These are phyloP conservation scores for Globomyces pollinis-pini DNA, from an alignment of 192 early-diverging fungal genomes.

Conservation along the genomic window DNA sequence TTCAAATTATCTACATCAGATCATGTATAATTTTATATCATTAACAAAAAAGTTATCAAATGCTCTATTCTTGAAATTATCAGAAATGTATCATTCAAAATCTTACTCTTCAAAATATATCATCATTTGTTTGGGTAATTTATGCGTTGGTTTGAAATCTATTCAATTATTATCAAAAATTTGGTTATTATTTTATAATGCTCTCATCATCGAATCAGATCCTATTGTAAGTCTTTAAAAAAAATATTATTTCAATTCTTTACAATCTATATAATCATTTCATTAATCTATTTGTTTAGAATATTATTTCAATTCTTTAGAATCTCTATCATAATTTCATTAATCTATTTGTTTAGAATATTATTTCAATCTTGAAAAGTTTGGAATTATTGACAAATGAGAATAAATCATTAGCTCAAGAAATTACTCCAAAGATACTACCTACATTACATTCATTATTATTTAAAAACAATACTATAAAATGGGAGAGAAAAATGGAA, in stretches of 20 bases:
- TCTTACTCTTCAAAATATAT: neutral
- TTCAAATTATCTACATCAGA: no score
- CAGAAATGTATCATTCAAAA: no score
- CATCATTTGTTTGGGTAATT: neutral
- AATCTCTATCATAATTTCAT: slow-evolving; percentile 38
- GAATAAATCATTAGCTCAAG: slow-evolving; percentile 2
- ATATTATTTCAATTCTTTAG: slow-evolving; percentile 46
- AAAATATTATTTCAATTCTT: neutral
- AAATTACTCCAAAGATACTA: neutral
- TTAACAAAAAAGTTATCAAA: no score
- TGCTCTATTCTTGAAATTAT: no score
- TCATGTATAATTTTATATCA: no score
- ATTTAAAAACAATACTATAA: neutral
- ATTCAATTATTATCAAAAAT: slow-evolving; percentile 1
- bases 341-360: slow-evolving; percentile 36
- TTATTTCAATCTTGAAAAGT: slow-evolving; percentile 7
- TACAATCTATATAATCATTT: slow-evolving; percentile 47
- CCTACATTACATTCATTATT: neutral
- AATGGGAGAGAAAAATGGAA: neutral
- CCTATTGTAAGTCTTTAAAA: no score
- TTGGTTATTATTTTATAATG: slow-evolving; percentile 10
- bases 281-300: slow-evolving; percentile 63
- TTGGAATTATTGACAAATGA: slow-evolving; percentile 2
- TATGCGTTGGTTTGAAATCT: slow-evolving; percentile 3
- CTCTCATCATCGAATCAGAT: no score